A percentile compares a stretch with the other conserved stretches of the same genome.
Conservation (phyloP, 2,329 filamentous ascomycete species). For the Microsporum audouinii region DNA sequence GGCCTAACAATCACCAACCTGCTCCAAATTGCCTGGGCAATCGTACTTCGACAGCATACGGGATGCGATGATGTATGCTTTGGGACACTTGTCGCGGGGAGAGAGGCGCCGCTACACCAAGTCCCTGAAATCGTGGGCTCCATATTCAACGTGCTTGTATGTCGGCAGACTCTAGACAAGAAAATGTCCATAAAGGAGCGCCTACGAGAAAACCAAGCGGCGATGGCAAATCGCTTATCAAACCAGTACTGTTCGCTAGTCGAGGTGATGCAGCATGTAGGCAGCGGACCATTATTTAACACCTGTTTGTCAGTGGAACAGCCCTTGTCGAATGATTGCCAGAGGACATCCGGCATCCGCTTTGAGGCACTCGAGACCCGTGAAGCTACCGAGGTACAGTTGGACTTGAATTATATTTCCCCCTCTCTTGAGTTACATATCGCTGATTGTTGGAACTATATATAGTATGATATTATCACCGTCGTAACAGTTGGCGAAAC, state of each 20-base stretch:
- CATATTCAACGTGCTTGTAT: background rate
- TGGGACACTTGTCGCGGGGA: slow-evolving; percentile 30
- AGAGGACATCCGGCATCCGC: background rate
- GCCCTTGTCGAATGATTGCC: slow-evolving; percentile 6
- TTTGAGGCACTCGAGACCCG: background rate
- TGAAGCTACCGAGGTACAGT: background rate
- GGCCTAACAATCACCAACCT: slow-evolving; percentile 27
- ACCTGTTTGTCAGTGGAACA: slow-evolving; percentile 12
- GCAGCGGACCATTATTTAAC: slow-evolving; percentile 8
- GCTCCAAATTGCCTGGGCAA: slow-evolving; percentile 44
- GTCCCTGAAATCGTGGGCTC: slow-evolving; percentile 23
- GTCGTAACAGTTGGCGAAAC: slow-evolving; percentile 3
- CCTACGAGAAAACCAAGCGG: background rate
- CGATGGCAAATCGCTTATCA: background rate
- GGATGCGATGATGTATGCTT: slow-evolving; percentile 29
- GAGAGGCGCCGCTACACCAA: slow-evolving; percentile 27
- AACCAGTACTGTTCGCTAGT: slow-evolving; percentile 10
- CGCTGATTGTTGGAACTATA: background rate
- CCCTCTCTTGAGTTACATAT: background rate
- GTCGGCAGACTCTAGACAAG: background rate
- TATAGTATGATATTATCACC: slow-evolving; percentile 12
- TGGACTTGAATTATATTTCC: background rate
- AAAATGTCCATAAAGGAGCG: slow-evolving; percentile 15
- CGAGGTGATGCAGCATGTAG: slow-evolving; percentile 4
- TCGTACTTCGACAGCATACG: slow-evolving; percentile 26